Evolutionary conservation across 768 basidiomycete genomes (phyloP).

Genomic region (Fomitopsis serialis): DNA sequence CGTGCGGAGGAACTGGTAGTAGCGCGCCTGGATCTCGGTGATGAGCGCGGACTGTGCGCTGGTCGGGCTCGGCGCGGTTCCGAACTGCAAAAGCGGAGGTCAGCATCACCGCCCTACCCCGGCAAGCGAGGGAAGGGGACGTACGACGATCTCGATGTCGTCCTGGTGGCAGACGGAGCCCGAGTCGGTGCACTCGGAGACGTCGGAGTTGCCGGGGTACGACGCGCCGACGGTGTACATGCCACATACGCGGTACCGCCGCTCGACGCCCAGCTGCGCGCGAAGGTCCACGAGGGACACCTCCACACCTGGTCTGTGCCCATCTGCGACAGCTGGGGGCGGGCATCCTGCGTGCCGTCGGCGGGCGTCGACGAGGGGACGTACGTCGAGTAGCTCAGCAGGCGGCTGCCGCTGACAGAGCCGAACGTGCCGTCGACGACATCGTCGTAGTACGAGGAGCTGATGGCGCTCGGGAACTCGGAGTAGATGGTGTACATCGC

Average conservation of each 20-base stretch:
- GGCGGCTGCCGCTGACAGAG: slow-evolving; percentile 32
- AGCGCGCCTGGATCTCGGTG: slow-evolving; percentile 54
- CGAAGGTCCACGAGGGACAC: slow-evolving; percentile 68
- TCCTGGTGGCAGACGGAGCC: slow-evolving; percentile 75
- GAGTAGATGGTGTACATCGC: slow-evolving; percentile 59
- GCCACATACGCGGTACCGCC: slow-evolving; percentile 65
- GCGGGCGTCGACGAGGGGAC: slow-evolving; percentile 22
- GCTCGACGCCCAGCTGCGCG: slow-evolving; percentile 56
- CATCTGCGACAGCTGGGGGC: slow-evolving; percentile 49
- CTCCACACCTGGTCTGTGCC: slow-evolving; percentile 70
- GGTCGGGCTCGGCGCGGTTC: slow-evolving; percentile 52
- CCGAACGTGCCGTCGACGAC: slow-evolving; percentile 44
- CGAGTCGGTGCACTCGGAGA: slow-evolving; percentile 48
- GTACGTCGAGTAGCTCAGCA: slow-evolving; percentile 47
- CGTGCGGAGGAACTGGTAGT: slow-evolving; percentile 56
- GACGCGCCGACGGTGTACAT: slow-evolving; percentile 60
- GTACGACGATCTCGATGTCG: slow-evolving; percentile 73
- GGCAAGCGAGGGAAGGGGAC: slow-evolving; percentile 21
- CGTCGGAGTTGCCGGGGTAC: slow-evolving; percentile 59
- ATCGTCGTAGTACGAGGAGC: slow-evolving; percentile 30
- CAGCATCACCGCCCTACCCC: background rate
- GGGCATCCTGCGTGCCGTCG: slow-evolving; percentile 39
- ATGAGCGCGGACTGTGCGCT: slow-evolving; percentile 52
- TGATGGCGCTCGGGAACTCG: slow-evolving; percentile 34
- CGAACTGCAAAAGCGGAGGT: slow-evolving; percentile 30